Conservation (phyloP, 2,329 filamentous ascomycete species). For the Dichotomopilus funicola region DNA sequence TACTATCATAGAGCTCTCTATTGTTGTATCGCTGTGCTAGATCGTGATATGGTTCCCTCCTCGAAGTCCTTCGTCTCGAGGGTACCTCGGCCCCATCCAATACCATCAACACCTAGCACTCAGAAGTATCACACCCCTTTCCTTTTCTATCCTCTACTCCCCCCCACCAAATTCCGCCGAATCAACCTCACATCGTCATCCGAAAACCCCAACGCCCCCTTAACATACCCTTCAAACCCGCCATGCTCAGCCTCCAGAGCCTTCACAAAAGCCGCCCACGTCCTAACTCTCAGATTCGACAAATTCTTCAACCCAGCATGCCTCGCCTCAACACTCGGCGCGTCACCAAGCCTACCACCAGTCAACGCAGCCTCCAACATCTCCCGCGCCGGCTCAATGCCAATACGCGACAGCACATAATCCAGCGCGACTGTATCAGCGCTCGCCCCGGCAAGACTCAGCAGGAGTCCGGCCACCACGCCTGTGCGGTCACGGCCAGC, state of each 20-base stretch:
- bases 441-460: constrained; percentile 42
- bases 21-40: too few relatives aligned
- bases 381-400: constrained; percentile 44
- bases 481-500: constrained; percentile 51
- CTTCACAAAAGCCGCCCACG: constrained; percentile 42
- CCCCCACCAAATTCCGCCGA: too few relatives aligned
- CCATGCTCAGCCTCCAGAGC: constrained; percentile 39
- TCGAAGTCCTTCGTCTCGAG: too few relatives aligned
- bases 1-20: too few relatives aligned
- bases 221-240: constrained; percentile 45
- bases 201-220: constrained; percentile 39
- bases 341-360: constrained; percentile 29
- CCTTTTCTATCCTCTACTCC: too few relatives aligned
- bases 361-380: constrained; percentile 39
- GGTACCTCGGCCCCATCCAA: too few relatives aligned
- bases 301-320: constrained; percentile 43
- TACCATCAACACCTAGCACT: too few relatives aligned
- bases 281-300: constrained; percentile 36
- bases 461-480: constrained; percentile 44
- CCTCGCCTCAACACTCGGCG: constrained; percentile 30
- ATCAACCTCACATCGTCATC: constrained; percentile 33
- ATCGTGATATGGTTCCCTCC: too few relatives aligned
- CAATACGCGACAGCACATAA: constrained; percentile 49
- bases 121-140: too few relatives aligned
- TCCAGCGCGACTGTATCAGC: constrained; percentile 39